A percentile compares a stretch with the other conserved stretches of the same genome.
phyloP scores from a whole-genome alignment of 495 filamentous ascomycete species.

The Podospora appendiculata region DNA sequence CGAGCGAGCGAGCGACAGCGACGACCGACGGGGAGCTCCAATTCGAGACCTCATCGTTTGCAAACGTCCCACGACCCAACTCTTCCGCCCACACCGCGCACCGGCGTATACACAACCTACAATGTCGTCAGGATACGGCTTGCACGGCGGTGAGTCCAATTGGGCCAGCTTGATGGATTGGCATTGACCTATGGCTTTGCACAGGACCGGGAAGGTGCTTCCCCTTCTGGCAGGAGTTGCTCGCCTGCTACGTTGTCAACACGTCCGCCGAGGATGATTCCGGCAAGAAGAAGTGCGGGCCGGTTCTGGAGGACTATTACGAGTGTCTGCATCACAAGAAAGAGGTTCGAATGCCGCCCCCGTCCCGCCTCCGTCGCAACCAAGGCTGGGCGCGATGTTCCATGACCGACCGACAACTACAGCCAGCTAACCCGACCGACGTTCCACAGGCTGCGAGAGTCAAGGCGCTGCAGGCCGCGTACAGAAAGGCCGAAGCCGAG shows the following conservation, averaged over 20 bases:
- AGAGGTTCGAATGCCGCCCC: constrained; percentile 54
- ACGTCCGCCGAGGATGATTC: constrained; percentile 61
- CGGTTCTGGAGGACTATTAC: constrained; percentile 92
- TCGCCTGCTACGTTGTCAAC: constrained; percentile 86
- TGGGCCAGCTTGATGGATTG: background rate
- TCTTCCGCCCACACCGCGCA: constrained; percentile 11
- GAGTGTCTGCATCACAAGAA: constrained; percentile 98
- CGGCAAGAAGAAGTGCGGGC: constrained; percentile 83
- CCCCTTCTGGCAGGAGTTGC: constrained; percentile 94
- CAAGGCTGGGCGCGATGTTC: background rate
- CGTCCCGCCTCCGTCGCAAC: background rate
- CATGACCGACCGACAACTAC: background rate
- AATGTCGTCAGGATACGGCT: constrained; percentile 80
- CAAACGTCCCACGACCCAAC: constrained; percentile 2
- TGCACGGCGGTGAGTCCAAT: constrained; percentile 60
- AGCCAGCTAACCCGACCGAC: constrained; percentile 4
- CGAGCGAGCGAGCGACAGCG: background rate
- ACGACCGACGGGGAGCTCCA: constrained; percentile 7
- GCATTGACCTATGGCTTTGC: background rate
- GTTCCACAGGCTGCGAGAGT: constrained; percentile 65
- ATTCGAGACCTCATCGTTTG: constrained; percentile 7
- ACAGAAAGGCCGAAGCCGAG: constrained; percentile 70
- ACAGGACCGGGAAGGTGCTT: constrained; percentile 87
- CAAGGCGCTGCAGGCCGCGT: constrained; percentile 73
- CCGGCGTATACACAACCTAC: constrained; percentile 24